These are phyloP conservation scores for Botrytis paeoniae DNA, from an alignment of 2,329 filamentous ascomycete species.

Conservation along the genomic window DNA sequence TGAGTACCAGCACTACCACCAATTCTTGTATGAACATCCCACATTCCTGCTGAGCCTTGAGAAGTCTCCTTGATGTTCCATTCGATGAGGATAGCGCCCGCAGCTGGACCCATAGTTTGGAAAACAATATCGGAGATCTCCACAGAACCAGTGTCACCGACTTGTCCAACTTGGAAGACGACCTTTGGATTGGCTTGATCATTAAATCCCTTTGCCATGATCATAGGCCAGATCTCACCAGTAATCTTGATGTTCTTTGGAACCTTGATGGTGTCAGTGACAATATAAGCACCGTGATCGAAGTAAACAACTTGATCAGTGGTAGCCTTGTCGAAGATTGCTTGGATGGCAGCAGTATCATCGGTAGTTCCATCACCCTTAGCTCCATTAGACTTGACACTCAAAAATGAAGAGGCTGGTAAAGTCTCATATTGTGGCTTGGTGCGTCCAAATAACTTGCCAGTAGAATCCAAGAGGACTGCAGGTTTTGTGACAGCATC, in stretches of 20 bases:
- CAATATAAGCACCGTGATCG: conserved; percentile 64
- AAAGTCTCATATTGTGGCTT: conserved; percentile 84
- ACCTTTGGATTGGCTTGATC: conserved; percentile 73
- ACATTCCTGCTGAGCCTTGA: conserved; percentile 74
- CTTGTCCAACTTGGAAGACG: conserved; percentile 80
- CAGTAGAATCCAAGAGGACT: conserved; percentile 58
- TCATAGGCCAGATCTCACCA: conserved; percentile 86
- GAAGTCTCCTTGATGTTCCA: conserved; percentile 75
- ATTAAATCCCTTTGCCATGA: conserved; percentile 82
- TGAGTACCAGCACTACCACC: conserved; percentile 82
- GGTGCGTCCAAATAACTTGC: conserved; percentile 74
- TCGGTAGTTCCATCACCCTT: conserved; percentile 85
- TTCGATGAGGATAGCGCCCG: conserved; percentile 85
- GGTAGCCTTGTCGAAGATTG: conserved; percentile 65
- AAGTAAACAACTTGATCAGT: conserved; percentile 69
- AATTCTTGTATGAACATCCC: conserved; percentile 95
- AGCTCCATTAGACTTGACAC: conserved; percentile 77
- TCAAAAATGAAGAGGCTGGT: conserved; percentile 68
- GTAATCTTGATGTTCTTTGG: conserved; percentile 82
- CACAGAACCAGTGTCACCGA: conserved; percentile 73
- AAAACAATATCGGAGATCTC: conserved; percentile 89
- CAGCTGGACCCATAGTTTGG: conserved; percentile 72
- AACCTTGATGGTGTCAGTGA: conserved; percentile 67
- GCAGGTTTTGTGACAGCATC: conserved; percentile 58
- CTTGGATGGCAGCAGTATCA: conserved; percentile 82